These are phyloP conservation scores for Phaseolus lunatus DNA, from an alignment of 306 rosid genomes.

Conservation along the genomic window DNA sequence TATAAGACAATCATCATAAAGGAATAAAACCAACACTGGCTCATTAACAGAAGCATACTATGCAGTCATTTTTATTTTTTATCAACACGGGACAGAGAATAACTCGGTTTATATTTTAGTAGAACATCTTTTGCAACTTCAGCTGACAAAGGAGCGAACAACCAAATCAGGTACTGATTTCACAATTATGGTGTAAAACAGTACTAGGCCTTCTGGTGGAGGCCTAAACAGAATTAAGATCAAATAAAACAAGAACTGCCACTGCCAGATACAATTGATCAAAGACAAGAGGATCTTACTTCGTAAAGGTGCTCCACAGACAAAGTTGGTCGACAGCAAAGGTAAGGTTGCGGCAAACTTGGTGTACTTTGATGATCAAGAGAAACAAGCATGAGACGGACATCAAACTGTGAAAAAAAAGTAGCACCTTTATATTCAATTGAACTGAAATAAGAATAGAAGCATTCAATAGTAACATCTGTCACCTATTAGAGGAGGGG, in stretches of 20 bases:
- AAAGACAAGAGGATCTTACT: constrained; percentile 60
- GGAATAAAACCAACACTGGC: constrained; percentile 25
- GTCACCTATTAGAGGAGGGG: background rate
- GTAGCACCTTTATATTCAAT: constrained; percentile 33
- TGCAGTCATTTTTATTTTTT: background rate
- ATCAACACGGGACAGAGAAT: background rate
- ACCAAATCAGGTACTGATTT: constrained; percentile 22
- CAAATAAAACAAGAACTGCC: constrained; percentile 4
- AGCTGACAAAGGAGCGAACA: constrained; percentile 49
- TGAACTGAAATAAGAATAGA: constrained; percentile 38
- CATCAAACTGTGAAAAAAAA: constrained; percentile 68
- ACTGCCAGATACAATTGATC: constrained; percentile 20
- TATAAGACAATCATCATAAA: constrained; percentile 32
- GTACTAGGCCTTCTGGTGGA: constrained; percentile 4
- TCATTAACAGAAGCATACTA: constrained; percentile 7
- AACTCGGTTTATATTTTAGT: background rate
- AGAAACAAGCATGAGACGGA: constrained; percentile 81
- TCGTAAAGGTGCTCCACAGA: constrained; percentile 74
- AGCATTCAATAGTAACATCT: constrained; percentile 39
- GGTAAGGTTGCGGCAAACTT: constrained; percentile 78
- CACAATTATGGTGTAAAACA: constrained; percentile 25
- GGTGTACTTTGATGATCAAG: constrained; percentile 68
- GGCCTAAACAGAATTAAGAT: constrained; percentile 4
- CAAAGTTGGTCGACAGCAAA: constrained; percentile 82
- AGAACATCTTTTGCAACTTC: constrained; percentile 50